Evolutionary conservation across 2,329 filamentous ascomycete species (phyloP).

Genomic region (Alternaria dauci): DNA sequence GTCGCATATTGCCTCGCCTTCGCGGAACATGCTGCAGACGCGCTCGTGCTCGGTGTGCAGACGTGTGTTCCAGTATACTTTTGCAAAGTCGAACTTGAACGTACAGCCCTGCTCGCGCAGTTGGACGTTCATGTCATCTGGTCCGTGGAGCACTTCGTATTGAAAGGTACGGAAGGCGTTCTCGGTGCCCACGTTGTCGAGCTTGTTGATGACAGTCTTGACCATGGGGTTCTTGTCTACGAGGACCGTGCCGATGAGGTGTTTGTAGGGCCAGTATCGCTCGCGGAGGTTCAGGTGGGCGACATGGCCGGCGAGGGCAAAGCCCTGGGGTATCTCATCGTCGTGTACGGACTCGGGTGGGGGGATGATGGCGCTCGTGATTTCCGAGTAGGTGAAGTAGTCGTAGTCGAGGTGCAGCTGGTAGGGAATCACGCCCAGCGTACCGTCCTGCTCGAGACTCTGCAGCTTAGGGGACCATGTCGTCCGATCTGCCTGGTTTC

Average conservation of each 20-base stretch:
- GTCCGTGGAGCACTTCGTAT: slow-evolving; percentile 88
- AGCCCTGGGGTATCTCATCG: slow-evolving; percentile 83
- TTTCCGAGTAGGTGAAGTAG: slow-evolving; percentile 86
- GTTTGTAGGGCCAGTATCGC: slow-evolving; percentile 83
- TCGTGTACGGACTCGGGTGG: slow-evolving; percentile 74
- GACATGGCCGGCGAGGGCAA: slow-evolving; percentile 90
- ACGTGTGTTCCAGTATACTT: slow-evolving; percentile 98
- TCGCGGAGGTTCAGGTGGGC: slow-evolving; percentile 91
- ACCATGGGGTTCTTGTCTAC: slow-evolving; percentile 87
- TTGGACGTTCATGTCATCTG: slow-evolving; percentile 82
- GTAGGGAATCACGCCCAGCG: slow-evolving; percentile 77
- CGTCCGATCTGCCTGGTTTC: slow-evolving; percentile 65
- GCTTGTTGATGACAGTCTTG: slow-evolving; percentile 94
- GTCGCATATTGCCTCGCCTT: slow-evolving; percentile 90
- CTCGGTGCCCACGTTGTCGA: slow-evolving; percentile 83
- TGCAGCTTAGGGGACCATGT: slow-evolving; percentile 79
- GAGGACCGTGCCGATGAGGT: slow-evolving; percentile 83
- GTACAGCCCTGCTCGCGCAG: slow-evolving; percentile 81
- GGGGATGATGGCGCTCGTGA: slow-evolving; percentile 79
- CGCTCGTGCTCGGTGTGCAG: slow-evolving; percentile 89
- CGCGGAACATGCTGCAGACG: slow-evolving; percentile 76
- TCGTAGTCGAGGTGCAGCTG: slow-evolving; percentile 80
- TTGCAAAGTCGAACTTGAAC: slow-evolving; percentile 94
- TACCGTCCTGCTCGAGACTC: slow-evolving; percentile 72
- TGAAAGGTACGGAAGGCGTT: slow-evolving; percentile 90